These are phyloP conservation scores for Artemisia princeps DNA, from an alignment of 140 eudicot species.

Conservation along the genomic window DNA sequence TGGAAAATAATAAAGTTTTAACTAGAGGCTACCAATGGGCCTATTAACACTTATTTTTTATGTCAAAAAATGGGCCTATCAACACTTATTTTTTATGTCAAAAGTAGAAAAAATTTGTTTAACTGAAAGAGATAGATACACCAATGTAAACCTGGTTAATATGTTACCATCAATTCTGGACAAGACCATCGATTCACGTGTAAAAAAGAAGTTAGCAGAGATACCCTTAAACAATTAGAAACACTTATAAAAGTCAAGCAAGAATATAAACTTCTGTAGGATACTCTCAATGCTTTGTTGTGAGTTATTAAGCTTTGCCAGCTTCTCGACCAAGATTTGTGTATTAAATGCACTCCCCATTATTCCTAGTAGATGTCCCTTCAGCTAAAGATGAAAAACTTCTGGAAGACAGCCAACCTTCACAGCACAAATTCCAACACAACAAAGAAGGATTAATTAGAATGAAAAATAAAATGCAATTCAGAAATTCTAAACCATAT, in stretches of 20 bases:
- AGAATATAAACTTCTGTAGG: slow-evolving; percentile 33
- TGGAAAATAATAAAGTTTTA: background rate
- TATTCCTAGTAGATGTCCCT: slow-evolving; percentile 15
- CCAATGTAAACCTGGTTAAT: slow-evolving; percentile 7
- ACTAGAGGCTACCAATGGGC: background rate
- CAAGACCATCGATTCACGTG: background rate
- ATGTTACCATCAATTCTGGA: slow-evolving; percentile 3
- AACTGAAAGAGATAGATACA: background rate
- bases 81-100: background rate
- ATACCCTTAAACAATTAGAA: background rate
- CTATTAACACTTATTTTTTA: background rate
- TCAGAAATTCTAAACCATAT: background rate
- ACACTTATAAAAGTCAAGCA: slow-evolving; percentile 7
- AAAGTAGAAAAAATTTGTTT: background rate
- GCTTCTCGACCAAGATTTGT: slow-evolving; percentile 79
- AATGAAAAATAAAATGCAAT: slow-evolving; percentile 7
- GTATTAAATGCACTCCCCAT: slow-evolving; percentile 79
- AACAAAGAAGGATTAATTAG: background rate
- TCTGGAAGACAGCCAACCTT: slow-evolving; percentile 30
- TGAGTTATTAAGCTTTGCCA: slow-evolving; percentile 72
- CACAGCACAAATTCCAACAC: slow-evolving; percentile 22
- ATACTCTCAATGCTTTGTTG: slow-evolving; percentile 99
- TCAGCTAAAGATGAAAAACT: slow-evolving; percentile 23
- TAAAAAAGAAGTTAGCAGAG: background rate
- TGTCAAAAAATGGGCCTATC: too few species aligned